Conservation (phyloP, 1,139 yeast genomes). For the Yarrowia galli region DNA sequence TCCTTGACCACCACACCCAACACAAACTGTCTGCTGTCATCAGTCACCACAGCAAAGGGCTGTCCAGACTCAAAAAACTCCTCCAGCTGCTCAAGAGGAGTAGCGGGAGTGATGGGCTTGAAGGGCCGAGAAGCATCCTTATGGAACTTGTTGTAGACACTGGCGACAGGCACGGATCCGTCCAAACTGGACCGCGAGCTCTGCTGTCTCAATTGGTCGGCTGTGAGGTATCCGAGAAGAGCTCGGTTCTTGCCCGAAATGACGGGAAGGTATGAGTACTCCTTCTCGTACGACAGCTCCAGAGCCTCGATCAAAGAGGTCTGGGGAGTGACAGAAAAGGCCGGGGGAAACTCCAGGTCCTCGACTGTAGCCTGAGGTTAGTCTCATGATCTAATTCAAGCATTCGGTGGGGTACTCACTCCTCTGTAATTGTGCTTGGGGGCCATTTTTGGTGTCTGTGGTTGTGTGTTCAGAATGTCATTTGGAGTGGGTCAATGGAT, state of each 20-base stretch:
- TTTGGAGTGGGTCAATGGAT: not conserved
- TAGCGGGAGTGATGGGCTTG: constrained; percentile 61
- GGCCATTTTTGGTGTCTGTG: constrained; percentile 9
- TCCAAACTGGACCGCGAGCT: constrained; percentile 31
- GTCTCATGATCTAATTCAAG: not conserved
- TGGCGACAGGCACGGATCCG: constrained; percentile 45
- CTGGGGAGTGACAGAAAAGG: constrained; percentile 62
- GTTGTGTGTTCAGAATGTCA: constrained; percentile 2
- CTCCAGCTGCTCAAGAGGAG: constrained; percentile 65
- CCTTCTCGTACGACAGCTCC: constrained; percentile 61
- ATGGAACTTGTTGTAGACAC: constrained; percentile 48
- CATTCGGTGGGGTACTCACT: constrained; percentile 13
- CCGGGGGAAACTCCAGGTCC: constrained; percentile 68
- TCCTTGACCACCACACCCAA: constrained; percentile 72
- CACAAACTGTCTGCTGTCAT: constrained; percentile 61
- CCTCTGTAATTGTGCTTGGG: constrained; percentile 38
- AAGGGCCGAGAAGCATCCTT: constrained; percentile 46
- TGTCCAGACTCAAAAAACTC: constrained; percentile 60
- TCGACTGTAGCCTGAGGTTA: constrained; percentile 59
- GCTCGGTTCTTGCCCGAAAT: constrained; percentile 60
- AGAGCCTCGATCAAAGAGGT: constrained; percentile 59
- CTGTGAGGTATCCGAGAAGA: constrained; percentile 63
- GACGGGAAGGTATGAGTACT: constrained; percentile 66
- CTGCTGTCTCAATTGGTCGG: constrained; percentile 55
- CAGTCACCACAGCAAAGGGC: constrained; percentile 67